Evolutionary conservation across 2,329 filamentous ascomycete species (phyloP), one percentile per base, ranked within the genome.

Genomic region (Bisporella sp.): DNA sequence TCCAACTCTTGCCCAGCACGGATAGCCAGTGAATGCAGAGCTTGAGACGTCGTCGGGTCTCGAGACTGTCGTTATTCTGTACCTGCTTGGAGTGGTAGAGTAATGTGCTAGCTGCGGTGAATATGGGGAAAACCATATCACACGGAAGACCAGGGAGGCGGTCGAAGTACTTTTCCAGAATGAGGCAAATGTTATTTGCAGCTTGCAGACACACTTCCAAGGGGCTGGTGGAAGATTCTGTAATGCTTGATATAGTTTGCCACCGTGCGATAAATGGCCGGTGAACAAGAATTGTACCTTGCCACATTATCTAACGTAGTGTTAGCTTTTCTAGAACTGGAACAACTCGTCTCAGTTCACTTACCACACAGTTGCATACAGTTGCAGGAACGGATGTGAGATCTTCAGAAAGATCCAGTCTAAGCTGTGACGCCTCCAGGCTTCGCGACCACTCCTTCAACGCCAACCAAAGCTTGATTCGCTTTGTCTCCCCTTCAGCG

Each of bases 11-110:
- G 2, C 59, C 61, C 7, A 64, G 52, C 12, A 59, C 50, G 9
- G 59, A 61, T n/a, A 64, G 56, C 62, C 62, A 64, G 42, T 58
- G 56, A 21, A 64, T 59, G 41, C 62, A 64, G 5, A 62, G 53
- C 32, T 57, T 57, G 13, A 64, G 49, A 4, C 58, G 54, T 28
- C 54, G 49, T n/a, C 52, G 50, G 6, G 47, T 58, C 32, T 61
- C 59, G 6, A 41, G 41, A 11, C 46, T 45, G 5, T 48, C 52
- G 12, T 49, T 48, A 5, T 44, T 51, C 7, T 54, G 49, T 0
- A 47, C 31, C 40, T 56, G 46, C 30, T 61, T 61, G 3, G 52
- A 54, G 13, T 62, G 54, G 45, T 63, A 57, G 5, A 64, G 39
- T 4, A 64, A 33, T 13, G 56, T 62, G 39, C 59, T 63, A 41